Conservation (phyloP, 495 filamentous ascomycete species). For the Talaromyces nanjingensis region DNA sequence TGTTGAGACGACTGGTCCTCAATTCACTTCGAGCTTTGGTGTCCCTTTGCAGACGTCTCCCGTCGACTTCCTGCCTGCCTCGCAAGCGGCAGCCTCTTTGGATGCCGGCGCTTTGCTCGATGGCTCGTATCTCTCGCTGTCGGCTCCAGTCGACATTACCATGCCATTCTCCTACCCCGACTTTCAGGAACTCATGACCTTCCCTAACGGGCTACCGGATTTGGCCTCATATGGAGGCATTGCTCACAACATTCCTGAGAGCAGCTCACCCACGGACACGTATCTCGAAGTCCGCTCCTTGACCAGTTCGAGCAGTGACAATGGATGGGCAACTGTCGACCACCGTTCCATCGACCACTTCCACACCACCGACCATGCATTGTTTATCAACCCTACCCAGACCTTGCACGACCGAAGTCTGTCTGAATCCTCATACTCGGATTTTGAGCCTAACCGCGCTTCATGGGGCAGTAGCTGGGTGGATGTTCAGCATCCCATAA, state of each 20-base stretch:
- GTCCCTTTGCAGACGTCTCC: slow-evolving; percentile 51
- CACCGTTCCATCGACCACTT: slow-evolving; percentile 48
- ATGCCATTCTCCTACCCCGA: slow-evolving; percentile 72
- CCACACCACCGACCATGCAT: slow-evolving; percentile 43
- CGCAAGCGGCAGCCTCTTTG: slow-evolving; percentile 55
- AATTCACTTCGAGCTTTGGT: slow-evolving; percentile 40
- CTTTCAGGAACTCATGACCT: slow-evolving; percentile 54
- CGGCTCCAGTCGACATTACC: slow-evolving; percentile 51
- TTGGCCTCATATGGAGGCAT: slow-evolving; percentile 36
- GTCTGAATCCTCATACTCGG: slow-evolving; percentile 78
- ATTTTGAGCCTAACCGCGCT: slow-evolving; percentile 37
- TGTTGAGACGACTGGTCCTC: slow-evolving; percentile 45
- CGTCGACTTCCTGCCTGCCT: slow-evolving; percentile 62
- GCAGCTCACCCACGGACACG: slow-evolving; percentile 75
- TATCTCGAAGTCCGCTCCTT: slow-evolving; percentile 79
- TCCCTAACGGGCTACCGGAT: slow-evolving; percentile 49
- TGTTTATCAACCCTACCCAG: slow-evolving; percentile 82
- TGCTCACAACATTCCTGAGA: slow-evolving; percentile 45
- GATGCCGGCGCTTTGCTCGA: slow-evolving; percentile 51
- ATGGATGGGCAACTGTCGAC: slow-evolving; percentile 75
- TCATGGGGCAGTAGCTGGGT: slow-evolving; percentile 71
- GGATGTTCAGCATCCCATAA: slow-evolving; percentile 66
- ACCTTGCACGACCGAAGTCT: slow-evolving; percentile 77
- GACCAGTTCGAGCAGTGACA: slow-evolving; percentile 68
- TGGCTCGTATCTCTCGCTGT: slow-evolving; percentile 57